Conservation (phyloP, 805 yeast species). For the Kluyveromyces wickerhamii region DNA sequence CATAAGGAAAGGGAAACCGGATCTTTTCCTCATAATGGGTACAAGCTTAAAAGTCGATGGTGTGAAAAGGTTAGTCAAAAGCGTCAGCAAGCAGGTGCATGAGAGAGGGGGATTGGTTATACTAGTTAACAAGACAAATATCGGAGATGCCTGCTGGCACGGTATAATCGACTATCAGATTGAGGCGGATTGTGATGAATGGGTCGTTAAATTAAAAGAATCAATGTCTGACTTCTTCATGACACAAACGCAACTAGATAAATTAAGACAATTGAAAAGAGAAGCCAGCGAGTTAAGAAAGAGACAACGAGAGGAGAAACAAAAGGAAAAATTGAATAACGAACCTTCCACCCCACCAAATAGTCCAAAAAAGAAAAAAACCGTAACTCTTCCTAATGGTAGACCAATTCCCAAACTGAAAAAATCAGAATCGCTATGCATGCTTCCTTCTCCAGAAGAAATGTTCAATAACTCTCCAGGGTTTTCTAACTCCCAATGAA, state of each 20-base stretch:
- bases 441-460: slow-evolving; percentile 2
- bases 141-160: slow-evolving; percentile 60
- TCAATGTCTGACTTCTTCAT: slow-evolving; percentile 57
- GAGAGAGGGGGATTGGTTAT: slow-evolving; percentile 74
- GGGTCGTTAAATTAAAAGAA: slow-evolving; percentile 49
- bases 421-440: slow-evolving; percentile 2
- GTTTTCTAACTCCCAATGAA: background rate
- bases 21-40: slow-evolving; percentile 79
- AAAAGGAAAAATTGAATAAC: background rate
- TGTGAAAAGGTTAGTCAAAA: slow-evolving; percentile 66
- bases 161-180: slow-evolving; percentile 72
- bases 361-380: slow-evolving; percentile 26
- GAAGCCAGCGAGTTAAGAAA: slow-evolving; percentile 28
- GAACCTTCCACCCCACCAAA: slow-evolving; percentile 25
- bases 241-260: slow-evolving; percentile 37
- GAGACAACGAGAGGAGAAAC: slow-evolving; percentile 15
- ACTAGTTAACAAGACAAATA: slow-evolving; percentile 61
- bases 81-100: slow-evolving; percentile 61
- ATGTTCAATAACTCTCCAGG: background rate
- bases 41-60: slow-evolving; percentile 91
- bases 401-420: slow-evolving; percentile 1
- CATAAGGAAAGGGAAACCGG: slow-evolving; percentile 53
- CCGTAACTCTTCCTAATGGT: background rate
- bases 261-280: slow-evolving; percentile 22
- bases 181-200: slow-evolving; percentile 71